Evolutionary conservation across 2,329 filamentous ascomycete genomes (phyloP).

Genomic region (Fusarium setosum): DNA sequence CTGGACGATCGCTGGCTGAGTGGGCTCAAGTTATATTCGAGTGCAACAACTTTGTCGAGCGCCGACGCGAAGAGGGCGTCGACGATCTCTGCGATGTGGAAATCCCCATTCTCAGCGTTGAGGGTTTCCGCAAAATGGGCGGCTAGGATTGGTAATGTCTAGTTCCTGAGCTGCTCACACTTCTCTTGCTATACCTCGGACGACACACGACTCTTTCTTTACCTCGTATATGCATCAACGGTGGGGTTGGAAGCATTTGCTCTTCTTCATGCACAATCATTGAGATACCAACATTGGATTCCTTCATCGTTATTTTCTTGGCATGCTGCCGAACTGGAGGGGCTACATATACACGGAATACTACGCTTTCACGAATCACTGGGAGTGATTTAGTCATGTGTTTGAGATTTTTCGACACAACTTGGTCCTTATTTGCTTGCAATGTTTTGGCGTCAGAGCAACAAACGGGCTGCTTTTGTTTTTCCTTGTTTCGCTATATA

Average conservation of each 20-base stretch:
- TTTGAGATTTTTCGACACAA: conserved; percentile 25
- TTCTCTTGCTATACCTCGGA: conserved; percentile 7
- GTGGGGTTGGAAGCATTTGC: conserved; percentile 26
- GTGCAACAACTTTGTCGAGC: conserved; percentile 84
- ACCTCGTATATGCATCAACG: conserved; percentile 1
- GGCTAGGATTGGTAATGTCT: conserved; percentile 36
- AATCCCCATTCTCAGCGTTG: conserved; percentile 55
- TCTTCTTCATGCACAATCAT: conserved; percentile 29
- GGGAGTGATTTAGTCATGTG: conserved; percentile 27
- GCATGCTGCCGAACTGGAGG: conserved; percentile 13
- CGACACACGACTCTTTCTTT: conserved; percentile 13
- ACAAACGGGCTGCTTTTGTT: conserved; percentile 22
- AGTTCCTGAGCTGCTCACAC: neutral
- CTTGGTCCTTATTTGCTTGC: conserved; percentile 19
- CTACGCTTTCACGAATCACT: conserved; percentile 23
- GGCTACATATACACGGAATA: conserved; percentile 7
- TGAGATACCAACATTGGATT: conserved; percentile 23
- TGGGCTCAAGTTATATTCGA: conserved; percentile 82
- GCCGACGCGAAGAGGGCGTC: conserved; percentile 79
- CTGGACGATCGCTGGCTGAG: conserved; percentile 80
- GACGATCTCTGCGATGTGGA: conserved; percentile 75
- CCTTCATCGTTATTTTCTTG: conserved; percentile 20
- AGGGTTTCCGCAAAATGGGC: conserved; percentile 54
- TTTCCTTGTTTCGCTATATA: conserved; percentile 15
- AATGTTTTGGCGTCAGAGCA: conserved; percentile 37